phyloP scores from a whole-genome alignment of 1,139 yeast species.

The Pichia cactophila region DNA sequence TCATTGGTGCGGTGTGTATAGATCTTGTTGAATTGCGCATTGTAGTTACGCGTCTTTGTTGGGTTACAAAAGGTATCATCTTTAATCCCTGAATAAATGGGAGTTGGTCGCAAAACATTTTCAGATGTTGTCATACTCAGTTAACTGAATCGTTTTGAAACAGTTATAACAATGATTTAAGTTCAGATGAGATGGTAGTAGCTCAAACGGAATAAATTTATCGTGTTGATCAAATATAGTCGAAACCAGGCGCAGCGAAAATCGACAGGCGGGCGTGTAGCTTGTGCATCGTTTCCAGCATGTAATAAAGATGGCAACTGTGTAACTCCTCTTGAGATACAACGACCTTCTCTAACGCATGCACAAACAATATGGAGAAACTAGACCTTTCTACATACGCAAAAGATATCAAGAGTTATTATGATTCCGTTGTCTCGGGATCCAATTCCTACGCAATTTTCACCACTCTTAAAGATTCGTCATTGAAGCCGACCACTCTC shows the following conservation, averaged over 20 bases:
- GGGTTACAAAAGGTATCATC: slow-evolving; percentile 15
- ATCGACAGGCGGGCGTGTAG: neutral
- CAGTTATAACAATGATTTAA: no score
- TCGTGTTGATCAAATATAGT: no score
- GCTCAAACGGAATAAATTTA: no score
- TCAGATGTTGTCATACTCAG: slow-evolving; percentile 3
- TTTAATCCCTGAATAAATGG: neutral
- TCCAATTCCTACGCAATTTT: slow-evolving; percentile 55
- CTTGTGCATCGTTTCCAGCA: neutral
- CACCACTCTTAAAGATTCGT: slow-evolving; percentile 51
- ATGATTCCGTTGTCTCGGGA: slow-evolving; percentile 58
- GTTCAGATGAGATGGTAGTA: no score
- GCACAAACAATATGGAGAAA: slow-evolving; percentile 39
- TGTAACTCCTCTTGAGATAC: neutral
- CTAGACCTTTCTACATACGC: slow-evolving; percentile 52
- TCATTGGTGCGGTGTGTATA: slow-evolving; percentile 57
- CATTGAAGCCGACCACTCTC: slow-evolving; percentile 48
- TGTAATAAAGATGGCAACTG: neutral
- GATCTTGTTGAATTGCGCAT: slow-evolving; percentile 65
- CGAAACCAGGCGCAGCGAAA: neutral
- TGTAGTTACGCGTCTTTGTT: slow-evolving; percentile 39
- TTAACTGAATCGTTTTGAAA: no score
- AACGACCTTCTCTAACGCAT: neutral
- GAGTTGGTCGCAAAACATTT: neutral
- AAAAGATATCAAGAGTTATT: slow-evolving; percentile 52